Conservation (phyloP, 129 eudicot species). For the Flaveria trinervia region DNA sequence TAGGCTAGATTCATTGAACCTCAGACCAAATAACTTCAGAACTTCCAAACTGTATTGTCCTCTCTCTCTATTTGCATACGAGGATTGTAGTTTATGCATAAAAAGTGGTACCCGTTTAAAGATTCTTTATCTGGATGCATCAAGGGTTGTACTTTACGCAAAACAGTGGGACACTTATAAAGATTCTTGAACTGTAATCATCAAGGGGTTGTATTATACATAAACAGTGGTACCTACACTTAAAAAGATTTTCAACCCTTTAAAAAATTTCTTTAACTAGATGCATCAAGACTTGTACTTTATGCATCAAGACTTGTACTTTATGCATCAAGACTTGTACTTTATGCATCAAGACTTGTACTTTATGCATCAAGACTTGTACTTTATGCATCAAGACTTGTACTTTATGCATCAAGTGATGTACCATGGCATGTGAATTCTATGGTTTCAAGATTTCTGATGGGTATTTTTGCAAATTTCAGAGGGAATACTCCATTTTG, state of each 20-base stretch:
- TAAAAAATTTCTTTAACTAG: no score
- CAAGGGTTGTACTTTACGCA: constrained; percentile 18
- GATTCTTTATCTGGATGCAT: not conserved
- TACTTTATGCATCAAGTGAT: not conserved
- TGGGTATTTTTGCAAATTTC: constrained; percentile 15
- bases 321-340: not conserved
- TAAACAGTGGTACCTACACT: not conserved
- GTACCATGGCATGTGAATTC: not conserved
- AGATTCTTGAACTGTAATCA: not conserved
- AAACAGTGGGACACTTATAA: not conserved
- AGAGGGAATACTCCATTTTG: constrained; percentile 94
- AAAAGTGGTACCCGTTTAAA: not conserved
- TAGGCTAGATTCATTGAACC: not conserved
- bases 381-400: constrained; percentile 1
- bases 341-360: constrained; percentile 2
- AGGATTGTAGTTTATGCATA: not conserved
- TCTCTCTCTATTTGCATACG: not conserved
- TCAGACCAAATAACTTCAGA: not conserved
- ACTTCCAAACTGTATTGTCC: not conserved
- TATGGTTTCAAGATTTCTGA: not conserved
- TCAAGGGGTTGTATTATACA: not conserved
- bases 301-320: not conserved
- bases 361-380: constrained; percentile 2
- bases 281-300: constrained; percentile 1
- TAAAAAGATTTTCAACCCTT: no score